A percentile compares a stretch with the other conserved stretches of the same genome.
Evolutionary conservation across 805 yeast species (phyloP).

Genomic region (Danielia reshetovae): DNA sequence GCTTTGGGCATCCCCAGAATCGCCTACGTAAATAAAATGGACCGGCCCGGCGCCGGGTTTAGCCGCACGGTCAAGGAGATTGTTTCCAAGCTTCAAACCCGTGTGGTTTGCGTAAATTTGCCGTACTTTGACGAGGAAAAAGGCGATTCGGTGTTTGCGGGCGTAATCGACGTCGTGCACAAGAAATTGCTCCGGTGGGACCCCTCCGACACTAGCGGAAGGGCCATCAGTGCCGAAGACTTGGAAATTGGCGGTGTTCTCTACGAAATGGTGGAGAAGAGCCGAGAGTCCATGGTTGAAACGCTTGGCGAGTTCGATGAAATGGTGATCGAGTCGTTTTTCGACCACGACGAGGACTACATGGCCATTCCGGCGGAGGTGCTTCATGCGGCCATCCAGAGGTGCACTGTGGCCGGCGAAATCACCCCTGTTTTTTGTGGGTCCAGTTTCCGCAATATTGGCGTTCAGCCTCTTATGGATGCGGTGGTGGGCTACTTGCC

Average conservation of each 20-base stretch:
- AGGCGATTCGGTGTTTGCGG: slow-evolving; percentile 49
- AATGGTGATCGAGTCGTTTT: slow-evolving; percentile 64
- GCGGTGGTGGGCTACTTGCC: slow-evolving; percentile 78
- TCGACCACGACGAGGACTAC: slow-evolving; percentile 69
- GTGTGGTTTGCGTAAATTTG: slow-evolving; percentile 68
- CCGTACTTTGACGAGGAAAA: slow-evolving; percentile 55
- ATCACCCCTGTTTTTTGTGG: slow-evolving; percentile 88
- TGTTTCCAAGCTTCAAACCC: slow-evolving; percentile 67
- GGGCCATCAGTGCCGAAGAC: slow-evolving; percentile 45
- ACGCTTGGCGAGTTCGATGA: slow-evolving; percentile 84
- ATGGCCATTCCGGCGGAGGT: slow-evolving; percentile 54
- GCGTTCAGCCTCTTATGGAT: slow-evolving; percentile 82
- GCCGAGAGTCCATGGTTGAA: slow-evolving; percentile 78
- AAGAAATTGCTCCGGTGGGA: slow-evolving; percentile 57
- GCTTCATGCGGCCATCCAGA: slow-evolving; percentile 58
- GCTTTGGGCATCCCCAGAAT: slow-evolving; percentile 67
- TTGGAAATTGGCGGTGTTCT: slow-evolving; percentile 25
- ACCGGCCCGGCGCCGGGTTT: slow-evolving; percentile 92
- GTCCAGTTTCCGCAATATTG: slow-evolving; percentile 86
- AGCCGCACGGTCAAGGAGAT: slow-evolving; percentile 86
- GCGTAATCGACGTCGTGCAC: slow-evolving; percentile 73
- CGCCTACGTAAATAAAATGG: slow-evolving; percentile 91
- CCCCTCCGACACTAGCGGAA: slow-evolving; percentile 44
- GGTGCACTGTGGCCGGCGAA: slow-evolving; percentile 53
- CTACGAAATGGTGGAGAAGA: slow-evolving; percentile 46